Evolutionary conservation across 1,139 yeast genomes (phyloP), one percentile per base, ranked within the genome.

Genomic region (Yamadazyma dendronema): DNA sequence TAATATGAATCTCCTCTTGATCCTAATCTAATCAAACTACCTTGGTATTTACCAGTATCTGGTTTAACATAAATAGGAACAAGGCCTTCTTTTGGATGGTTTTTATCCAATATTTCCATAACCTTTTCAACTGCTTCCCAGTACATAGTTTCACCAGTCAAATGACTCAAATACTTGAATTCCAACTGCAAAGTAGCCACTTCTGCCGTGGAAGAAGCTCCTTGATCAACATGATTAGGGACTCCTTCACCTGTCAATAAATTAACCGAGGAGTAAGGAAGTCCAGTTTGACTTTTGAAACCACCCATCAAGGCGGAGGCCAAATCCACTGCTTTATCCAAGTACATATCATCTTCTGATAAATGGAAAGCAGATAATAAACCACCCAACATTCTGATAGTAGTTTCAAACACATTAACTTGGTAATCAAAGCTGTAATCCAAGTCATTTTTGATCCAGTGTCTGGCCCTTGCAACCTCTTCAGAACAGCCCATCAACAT

Each of bases 321-420:
- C 47, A 87, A 71, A 51, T 82, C 89, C 4, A 74, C 78, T 0
- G 97, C 96, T 52, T 83, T 84, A 48, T 84, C 84, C 40, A 89
- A 68, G 53, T 81, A 89, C 39, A 85, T 44, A 36, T 81, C 82
- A 48, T 85, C 92, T 3, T 73, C 65, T 2, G 92, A 74, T 28
- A 89, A 64, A 50, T 86, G 82, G 56, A 79, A 80, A 0, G 96
- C 95, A 2, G 96, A 83, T 37, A 90, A 65, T 16, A 90, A 68
- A 0, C 97, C 97, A 30, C 97, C 97, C 34, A 90, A 67, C 95
- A 89, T 88, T 52, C 97, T 73, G 48, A 88, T 90, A 4, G 97
- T 88, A 10, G 97, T 88, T 57, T 90, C 97, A 59, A 90, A 90
- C 3, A 88, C 83, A 56, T 83, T 88, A 33, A 89, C 95, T 27